Evolutionary conservation across 192 early-diverging fungal genomes (phyloP), one percentile per base, ranked within the genome.

Genomic region (Tieghemiomyces parasiticus): DNA sequence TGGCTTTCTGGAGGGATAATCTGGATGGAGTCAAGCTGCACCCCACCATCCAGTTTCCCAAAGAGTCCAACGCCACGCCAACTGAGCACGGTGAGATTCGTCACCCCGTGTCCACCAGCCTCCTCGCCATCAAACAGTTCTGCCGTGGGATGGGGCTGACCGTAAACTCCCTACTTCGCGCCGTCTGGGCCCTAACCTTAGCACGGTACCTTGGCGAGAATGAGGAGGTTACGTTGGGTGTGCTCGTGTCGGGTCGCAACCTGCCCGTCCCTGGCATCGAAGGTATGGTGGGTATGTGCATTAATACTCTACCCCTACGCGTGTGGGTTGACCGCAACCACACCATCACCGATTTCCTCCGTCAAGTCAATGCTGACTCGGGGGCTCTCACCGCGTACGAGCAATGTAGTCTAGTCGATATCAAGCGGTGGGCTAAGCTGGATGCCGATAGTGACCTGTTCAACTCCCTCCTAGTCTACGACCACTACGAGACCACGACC

Each of bases 261-360:
- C 28, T 32, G 1, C 3, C 52, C 28, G 24, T 54, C 6, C 28
- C 28, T 3, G 52, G 52, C 12, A 54, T 54, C 32, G 52, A 54
- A 30, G 4, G 24, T 30, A 54, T 54, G 52, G 52, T 54, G 52
- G 52, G 52, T 0, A 10, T 54, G 9, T 28, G 24, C 24, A n/a
- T 54, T 30, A 54, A 54, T 20, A 54, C 52, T 29, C 8, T 54
- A 31, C 52, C 52, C 28, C 32, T 28, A 12, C 52, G 52, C 8
- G 52, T 29, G 4, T 20, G 3, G 9, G 1, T 54, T 20, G 28
- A 3, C 0, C n/a, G 29, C 28, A 30, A 25, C 1, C 3, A 10
- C 4, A 20, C 28, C 0, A 4, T 54, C 20, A 3, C 26, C 24
- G 3, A 28, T 3, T 54, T 25, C 28, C 52, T 54, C 1, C 3